Percentiles rank a stretch among this genome's conserved stretches.
Evolutionary conservation across 306 rosid species (phyloP).

Genomic region (Cicer judaicum): DNA sequence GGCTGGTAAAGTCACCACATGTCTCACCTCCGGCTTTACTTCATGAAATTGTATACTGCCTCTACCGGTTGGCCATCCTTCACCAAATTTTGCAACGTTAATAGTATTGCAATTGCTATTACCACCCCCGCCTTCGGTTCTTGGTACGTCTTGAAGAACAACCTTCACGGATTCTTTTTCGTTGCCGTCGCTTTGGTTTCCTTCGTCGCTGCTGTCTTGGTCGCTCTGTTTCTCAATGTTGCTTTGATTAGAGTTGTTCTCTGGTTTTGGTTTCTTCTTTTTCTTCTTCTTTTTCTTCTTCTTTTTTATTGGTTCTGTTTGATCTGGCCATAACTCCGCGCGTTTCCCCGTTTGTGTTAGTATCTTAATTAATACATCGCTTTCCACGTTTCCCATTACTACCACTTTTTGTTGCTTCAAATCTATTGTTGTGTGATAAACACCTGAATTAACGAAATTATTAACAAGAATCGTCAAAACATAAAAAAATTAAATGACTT

Average conservation of each 20-base stretch:
- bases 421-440: constrained; percentile 63
- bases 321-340: constrained; percentile 81
- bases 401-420: constrained; percentile 65
- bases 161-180: constrained; percentile 51
- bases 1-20: constrained; percentile 42
- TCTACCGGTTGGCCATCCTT: constrained; percentile 43
- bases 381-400: constrained; percentile 63
- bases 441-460: constrained; percentile 54
- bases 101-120: not conserved
- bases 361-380: constrained; percentile 61
- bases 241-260: constrained; percentile 14
- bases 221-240: constrained; percentile 52
- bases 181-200: constrained; percentile 49
- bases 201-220: constrained; percentile 51
- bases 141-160: constrained; percentile 43
- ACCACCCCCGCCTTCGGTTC: not conserved
- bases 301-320: constrained; percentile 38
- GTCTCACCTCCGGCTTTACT: constrained; percentile 49
- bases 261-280: constrained; percentile 53
- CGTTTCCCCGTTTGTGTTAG: constrained; percentile 60
- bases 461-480: too few species aligned
- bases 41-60: constrained; percentile 50
- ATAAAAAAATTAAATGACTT: too few species aligned
- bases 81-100: not conserved
- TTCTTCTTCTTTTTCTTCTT: constrained; percentile 52